phyloP scores from a whole-genome alignment of 495 filamentous ascomycete genomes.

The Penicillium soppii region DNA sequence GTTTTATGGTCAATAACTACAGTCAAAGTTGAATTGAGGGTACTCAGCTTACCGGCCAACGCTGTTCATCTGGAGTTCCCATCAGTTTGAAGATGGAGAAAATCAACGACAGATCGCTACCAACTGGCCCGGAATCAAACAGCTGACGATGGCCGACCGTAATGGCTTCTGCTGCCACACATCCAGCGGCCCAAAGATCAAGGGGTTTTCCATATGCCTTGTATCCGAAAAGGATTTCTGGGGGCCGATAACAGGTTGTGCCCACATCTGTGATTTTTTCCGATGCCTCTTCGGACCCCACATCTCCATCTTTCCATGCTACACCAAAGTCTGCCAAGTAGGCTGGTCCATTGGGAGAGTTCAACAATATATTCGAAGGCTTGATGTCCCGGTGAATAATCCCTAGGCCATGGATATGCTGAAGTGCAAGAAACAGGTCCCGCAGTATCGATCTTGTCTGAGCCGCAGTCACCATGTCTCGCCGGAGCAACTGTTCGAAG shows the following conservation, averaged over 20 bases:
- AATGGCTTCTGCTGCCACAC: slow-evolving; percentile 69
- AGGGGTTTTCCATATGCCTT: slow-evolving; percentile 64
- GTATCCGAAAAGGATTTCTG: slow-evolving; percentile 88
- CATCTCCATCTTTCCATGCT: slow-evolving; percentile 68
- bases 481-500: slow-evolving; percentile 61
- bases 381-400: slow-evolving; percentile 96
- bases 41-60: slow-evolving; percentile 66
- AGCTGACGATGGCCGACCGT: slow-evolving; percentile 51
- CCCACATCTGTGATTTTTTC: slow-evolving; percentile 89
- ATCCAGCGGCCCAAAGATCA: slow-evolving; percentile 90
- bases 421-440: slow-evolving; percentile 71
- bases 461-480: slow-evolving; percentile 39
- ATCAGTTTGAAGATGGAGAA: slow-evolving; percentile 85
- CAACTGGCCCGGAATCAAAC: slow-evolving; percentile 84
- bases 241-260: slow-evolving; percentile 85
- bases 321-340: slow-evolving; percentile 91
- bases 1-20: not conserved
- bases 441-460: slow-evolving; percentile 52
- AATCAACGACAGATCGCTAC: slow-evolving; percentile 88
- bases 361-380: slow-evolving; percentile 81
- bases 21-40: not conserved
- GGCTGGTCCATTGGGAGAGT: slow-evolving; percentile 64
- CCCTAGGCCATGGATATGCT: slow-evolving; percentile 64
- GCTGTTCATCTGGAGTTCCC: slow-evolving; percentile 74
- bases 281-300: slow-evolving; percentile 58